Base-by-base conservation (phyloP, 2,329 filamentous ascomycete genomes). In the Calonectria hawksworthii region DNA sequence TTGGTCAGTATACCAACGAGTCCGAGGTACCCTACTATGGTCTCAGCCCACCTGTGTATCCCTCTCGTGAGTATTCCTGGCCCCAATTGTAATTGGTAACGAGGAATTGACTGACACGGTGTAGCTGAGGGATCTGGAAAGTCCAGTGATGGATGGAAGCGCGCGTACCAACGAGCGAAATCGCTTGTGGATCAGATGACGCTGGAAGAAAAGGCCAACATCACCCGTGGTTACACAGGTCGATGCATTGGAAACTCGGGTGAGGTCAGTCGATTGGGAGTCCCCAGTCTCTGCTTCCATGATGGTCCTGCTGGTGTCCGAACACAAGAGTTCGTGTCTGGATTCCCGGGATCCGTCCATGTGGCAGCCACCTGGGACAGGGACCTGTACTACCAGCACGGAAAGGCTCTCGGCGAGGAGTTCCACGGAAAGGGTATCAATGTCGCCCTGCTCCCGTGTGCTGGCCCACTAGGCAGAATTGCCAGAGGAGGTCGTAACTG, bases 381-480 rank as follows among this genome's bases (percentile, higher is more conserved):
- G 23, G 56, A 63, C 16, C 34, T 63, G 5, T 63, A 63, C 9
- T 63, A 63, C 34, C 56, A 63, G 9, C 56, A 63, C 23, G 56
- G 56, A 5, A 63, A 63, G 36, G 56, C 56, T 2, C 34, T 63
- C 3, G 56, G 56, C 3, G 56, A 63, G 8, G 56, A 63, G 18
- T 63, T 63, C 6, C 56, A 63, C 26, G 93, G 86, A 76, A 98
- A 97, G 86, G 95, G 95, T 74, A 89, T 95, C 44, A 94, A 97
- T 81, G 89, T 96, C 23, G 90, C 93, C 75, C 89, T 97, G 8
- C 86, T 85, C 44, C 88, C 89, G 26, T 87, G 87, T 21, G 83
- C 84, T 61, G 88, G 88, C 1, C 87, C 89, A 30, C 81, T 90
- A 4, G 89, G 88, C 8, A 85, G 88, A 44, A 83, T 84, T 30